Evolutionary conservation across 495 filamentous ascomycete species (phyloP).

Genomic region (Hypoxylon lenormandii): DNA sequence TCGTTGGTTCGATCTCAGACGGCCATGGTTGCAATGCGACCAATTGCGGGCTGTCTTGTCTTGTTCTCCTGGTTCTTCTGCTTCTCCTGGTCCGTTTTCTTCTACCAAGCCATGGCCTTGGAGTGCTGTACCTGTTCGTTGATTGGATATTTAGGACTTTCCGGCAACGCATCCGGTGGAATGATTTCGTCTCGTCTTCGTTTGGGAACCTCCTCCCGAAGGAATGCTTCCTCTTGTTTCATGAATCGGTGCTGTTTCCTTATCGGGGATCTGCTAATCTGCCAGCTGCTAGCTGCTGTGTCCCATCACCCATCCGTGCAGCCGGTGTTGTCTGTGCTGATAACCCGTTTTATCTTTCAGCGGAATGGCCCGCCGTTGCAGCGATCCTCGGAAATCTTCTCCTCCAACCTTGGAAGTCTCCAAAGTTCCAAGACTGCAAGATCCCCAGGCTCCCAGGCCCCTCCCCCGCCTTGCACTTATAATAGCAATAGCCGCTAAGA

Average conservation of each 20-base stretch:
- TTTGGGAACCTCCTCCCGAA: constrained; percentile 45
- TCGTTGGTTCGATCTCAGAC: constrained; percentile 32
- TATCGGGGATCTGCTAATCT: constrained; percentile 27
- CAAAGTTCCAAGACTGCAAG: background rate
- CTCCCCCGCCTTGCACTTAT: constrained; percentile 39
- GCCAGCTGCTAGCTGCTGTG: background rate
- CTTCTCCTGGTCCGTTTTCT: constrained; percentile 25
- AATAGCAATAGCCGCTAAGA: constrained; percentile 34
- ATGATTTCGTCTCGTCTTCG: constrained; percentile 44
- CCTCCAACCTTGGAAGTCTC: too few relatives aligned
- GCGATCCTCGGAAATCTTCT: too few relatives aligned
- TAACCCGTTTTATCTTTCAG: constrained; percentile 38
- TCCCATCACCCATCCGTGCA: too few relatives aligned
- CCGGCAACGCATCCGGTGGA: constrained; percentile 43
- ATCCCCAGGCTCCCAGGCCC: constrained; percentile 4
- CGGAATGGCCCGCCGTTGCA: constrained; percentile 42
- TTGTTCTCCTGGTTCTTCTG: too few relatives aligned
- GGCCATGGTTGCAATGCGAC: constrained; percentile 17
- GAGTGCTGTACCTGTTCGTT: constrained; percentile 19
- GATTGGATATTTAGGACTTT: constrained; percentile 30
- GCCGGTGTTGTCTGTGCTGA: constrained; percentile 14
- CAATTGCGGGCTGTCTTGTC: constrained; percentile 20
- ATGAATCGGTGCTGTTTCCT: constrained; percentile 45
- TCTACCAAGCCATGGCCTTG: constrained; percentile 31
- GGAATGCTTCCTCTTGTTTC: constrained; percentile 45